Conservation (phyloP, 495 filamentous ascomycete genomes). For the Penicillium longicatenatum region DNA sequence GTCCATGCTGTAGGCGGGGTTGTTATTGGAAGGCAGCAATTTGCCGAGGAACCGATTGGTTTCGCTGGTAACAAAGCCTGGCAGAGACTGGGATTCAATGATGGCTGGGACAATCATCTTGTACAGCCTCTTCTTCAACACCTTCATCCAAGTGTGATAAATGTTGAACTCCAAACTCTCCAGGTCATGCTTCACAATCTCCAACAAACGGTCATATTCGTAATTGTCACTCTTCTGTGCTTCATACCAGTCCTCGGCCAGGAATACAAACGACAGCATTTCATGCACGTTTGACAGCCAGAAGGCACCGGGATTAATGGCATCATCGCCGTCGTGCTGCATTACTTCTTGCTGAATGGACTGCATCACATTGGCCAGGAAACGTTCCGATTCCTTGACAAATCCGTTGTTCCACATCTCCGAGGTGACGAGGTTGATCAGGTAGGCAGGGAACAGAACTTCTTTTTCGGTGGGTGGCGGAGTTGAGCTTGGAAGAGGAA, state of each 20-base stretch:
- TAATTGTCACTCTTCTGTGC: constrained; percentile 99
- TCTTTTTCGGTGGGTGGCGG: constrained; percentile 96
- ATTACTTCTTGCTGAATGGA: constrained; percentile 99
- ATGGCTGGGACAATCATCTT: constrained; percentile 99
- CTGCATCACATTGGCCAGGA: constrained; percentile 99
- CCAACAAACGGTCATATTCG: constrained; percentile 95
- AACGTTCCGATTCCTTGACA: constrained; percentile 98
- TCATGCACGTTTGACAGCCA: constrained; percentile 99
- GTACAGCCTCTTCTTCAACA: constrained; percentile 95
- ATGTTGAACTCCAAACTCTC: constrained; percentile 99
- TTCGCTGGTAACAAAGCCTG: constrained; percentile 98
- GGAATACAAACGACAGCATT: constrained; percentile 99
- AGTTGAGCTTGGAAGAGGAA: constrained; percentile 78
- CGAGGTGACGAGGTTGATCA: constrained; percentile 98
- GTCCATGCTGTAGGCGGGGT: constrained; percentile 97
- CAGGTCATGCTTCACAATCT: constrained; percentile 98
- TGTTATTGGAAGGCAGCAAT: constrained; percentile 81
- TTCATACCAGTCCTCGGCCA: constrained; percentile 99
- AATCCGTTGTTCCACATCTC: constrained; percentile 99
- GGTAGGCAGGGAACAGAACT: constrained; percentile 95
- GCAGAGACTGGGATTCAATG: constrained; percentile 97
- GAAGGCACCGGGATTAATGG: constrained; percentile 96
- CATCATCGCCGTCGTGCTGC: constrained; percentile 96
- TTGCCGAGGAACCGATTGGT: constrained; percentile 98
- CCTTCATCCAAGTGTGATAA: constrained; percentile 99